phyloP scores from a whole-genome alignment of 2,329 filamentous ascomycete species.

The Chrysoporthe austroafricana region DNA sequence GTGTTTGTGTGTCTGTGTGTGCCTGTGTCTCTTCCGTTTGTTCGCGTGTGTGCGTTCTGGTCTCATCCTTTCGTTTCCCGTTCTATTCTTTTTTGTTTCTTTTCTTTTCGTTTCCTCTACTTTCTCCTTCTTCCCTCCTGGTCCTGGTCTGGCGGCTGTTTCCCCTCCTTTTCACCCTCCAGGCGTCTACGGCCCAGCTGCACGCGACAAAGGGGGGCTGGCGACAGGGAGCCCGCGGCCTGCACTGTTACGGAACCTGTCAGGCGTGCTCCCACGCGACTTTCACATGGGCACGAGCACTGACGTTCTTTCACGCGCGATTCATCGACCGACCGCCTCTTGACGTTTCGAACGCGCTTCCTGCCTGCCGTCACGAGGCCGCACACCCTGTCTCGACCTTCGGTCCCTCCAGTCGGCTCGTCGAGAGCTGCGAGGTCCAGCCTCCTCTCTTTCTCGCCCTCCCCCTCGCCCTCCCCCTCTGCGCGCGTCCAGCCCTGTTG shows the following conservation, averaged over 20 bases:
- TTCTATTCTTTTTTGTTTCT: not conserved
- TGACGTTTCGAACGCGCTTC: no score
- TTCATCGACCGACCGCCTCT: not conserved
- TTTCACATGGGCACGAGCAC: not conserved
- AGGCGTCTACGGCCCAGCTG: no score
- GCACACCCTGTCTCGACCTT: not conserved
- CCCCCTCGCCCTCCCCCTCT: no score
- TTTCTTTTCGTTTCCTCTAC: not conserved
- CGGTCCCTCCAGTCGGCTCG: not conserved
- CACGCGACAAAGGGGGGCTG: not conserved
- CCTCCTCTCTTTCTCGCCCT: no score
- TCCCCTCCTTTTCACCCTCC: not conserved
- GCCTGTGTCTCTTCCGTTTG: not conserved
- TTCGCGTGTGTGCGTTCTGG: not conserved
- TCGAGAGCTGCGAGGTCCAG: no score
- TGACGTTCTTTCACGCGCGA: not conserved
- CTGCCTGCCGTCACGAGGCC: not conserved
- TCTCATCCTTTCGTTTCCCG: not conserved
- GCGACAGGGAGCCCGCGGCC: not conserved
- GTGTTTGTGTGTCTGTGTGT: not conserved
- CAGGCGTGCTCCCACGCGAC: conserved; percentile 11
- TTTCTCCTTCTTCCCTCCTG: not conserved
- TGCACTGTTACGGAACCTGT: conserved; percentile 1
- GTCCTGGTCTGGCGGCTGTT: not conserved
- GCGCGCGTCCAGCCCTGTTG: not conserved